Conservation (phyloP, 2,329 filamentous ascomycete genomes). For the Penicillium polonicum region DNA sequence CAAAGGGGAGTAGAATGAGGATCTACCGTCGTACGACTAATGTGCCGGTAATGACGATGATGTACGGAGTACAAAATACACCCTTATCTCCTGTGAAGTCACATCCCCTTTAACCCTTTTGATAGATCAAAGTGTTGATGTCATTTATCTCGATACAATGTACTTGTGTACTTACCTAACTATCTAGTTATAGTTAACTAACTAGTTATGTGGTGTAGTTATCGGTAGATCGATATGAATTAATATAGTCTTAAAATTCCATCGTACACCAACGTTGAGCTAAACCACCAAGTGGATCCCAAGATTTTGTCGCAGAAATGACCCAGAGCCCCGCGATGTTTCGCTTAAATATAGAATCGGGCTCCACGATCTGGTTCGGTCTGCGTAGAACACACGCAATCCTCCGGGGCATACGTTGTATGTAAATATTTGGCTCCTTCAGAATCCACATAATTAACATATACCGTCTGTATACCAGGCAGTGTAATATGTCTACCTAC, state of each 20-base stretch:
- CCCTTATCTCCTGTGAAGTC: not conserved
- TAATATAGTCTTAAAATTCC: not conserved
- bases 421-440: not conserved
- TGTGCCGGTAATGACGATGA: slow-evolving; percentile 8
- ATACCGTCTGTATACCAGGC: not conserved
- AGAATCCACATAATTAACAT: not conserved
- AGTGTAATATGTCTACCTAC: not conserved
- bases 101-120: not conserved
- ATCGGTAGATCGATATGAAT: not conserved
- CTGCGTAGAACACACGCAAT: not conserved
- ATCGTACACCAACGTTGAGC: slow-evolving; percentile 2
- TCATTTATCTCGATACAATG: no score
- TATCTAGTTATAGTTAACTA: no score
- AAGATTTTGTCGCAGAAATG: slow-evolving; percentile 1
- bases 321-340: slow-evolving; percentile 8
- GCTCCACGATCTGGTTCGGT: not conserved
- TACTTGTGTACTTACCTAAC: not conserved
- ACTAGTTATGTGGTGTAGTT: no score
- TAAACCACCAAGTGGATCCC: slow-evolving; percentile 6
- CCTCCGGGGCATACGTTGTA: not conserved
- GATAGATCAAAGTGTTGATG: not conserved
- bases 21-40: slow-evolving; percentile 9
- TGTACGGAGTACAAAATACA: not conserved
- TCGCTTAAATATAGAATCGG: slow-evolving; percentile 15
- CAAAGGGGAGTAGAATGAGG: slow-evolving; percentile 10